phyloP scores from a whole-genome alignment of 2,329 filamentous ascomycete species.

The Cercospora sojina region DNA sequence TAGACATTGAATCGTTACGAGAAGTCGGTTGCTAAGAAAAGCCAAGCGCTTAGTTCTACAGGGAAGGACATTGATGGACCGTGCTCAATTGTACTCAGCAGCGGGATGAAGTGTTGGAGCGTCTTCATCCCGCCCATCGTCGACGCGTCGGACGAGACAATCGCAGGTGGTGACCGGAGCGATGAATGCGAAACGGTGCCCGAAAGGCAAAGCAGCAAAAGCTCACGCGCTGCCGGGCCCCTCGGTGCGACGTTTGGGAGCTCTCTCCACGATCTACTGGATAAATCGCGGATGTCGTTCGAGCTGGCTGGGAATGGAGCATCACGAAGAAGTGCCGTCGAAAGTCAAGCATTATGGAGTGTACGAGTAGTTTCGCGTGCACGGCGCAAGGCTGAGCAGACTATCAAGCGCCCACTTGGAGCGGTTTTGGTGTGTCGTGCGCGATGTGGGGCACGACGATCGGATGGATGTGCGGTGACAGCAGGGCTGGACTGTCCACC shows the following conservation, averaged over 20 bases:
- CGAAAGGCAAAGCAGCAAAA: not conserved
- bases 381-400: not conserved
- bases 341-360: not conserved
- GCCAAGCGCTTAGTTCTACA: conserved; percentile 1
- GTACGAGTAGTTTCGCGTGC: not conserved
- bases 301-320: not conserved
- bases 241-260: not conserved
- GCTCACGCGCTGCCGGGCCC: not conserved
- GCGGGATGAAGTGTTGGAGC: not conserved
- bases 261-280: conserved; percentile 7
- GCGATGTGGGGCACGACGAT: not conserved
- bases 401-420: not conserved
- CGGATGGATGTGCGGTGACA: not conserved
- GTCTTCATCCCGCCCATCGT: not conserved
- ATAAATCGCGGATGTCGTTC: not conserved
- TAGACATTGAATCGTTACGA: not conserved
- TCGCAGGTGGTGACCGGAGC: not conserved
- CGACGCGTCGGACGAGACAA: not conserved
- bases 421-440: not conserved
- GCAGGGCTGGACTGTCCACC: not conserved
- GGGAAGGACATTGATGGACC: conserved; percentile 5
- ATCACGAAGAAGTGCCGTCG: conserved; percentile 6
- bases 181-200: not conserved
- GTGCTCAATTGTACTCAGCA: not conserved
- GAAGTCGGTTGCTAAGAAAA: conserved; percentile 5